Evolutionary conservation across 106 monocot genomes (phyloP), one percentile per base, ranked within the genome.

Genomic region (Agapanthus africanus): DNA sequence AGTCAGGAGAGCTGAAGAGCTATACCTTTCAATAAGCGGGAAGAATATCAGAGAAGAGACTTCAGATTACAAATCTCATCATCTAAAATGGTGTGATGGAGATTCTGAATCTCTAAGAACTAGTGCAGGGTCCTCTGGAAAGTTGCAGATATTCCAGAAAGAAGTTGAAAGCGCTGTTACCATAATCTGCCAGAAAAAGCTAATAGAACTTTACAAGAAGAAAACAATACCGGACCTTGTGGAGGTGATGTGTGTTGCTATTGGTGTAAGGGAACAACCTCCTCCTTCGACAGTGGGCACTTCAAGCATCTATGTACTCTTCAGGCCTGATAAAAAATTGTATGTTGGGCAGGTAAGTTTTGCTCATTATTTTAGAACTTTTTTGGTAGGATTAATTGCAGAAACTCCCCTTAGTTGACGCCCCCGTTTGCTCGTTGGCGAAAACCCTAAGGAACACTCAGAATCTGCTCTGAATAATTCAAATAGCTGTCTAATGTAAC

Each of bases 281-380:
- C 99, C 93, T 70, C 93, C 99, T 0, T 93, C 90, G 33, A 87
- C 91, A 36, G 87, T 85, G 19, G 93, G 93, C 50, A 78, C 71
- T 28, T 99, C 99, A 33, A 83, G 87, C 57, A 73, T 93, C 21
- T 93, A 99, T 72, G 75, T 99, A 14, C 59, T 87, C 59, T 79
- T 99, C 66, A 83, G 93, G 72, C 73, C 90, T 25, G 93, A 97
- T 61, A 81, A 76, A 69, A 91, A 79, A 67, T 65, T 99, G 39
- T 99, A 99, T 59, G 70, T 99, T 78, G 99, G 99, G 38, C 99
- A 99, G 99, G 99, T 99, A 37, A 15, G 19, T 65, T 27, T 27
- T 33, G 34, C 15, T 52, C 37, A 40, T 75, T 40, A 36, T 36
- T 23, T 61, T 61, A 36, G 19, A 21, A 30, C 30, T 57, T 28